Percentiles rank a stretch among this genome's conserved stretches.
Conservation (phyloP, 2,329 filamentous ascomycete genomes). For the Escovopsis sp. region DNA sequence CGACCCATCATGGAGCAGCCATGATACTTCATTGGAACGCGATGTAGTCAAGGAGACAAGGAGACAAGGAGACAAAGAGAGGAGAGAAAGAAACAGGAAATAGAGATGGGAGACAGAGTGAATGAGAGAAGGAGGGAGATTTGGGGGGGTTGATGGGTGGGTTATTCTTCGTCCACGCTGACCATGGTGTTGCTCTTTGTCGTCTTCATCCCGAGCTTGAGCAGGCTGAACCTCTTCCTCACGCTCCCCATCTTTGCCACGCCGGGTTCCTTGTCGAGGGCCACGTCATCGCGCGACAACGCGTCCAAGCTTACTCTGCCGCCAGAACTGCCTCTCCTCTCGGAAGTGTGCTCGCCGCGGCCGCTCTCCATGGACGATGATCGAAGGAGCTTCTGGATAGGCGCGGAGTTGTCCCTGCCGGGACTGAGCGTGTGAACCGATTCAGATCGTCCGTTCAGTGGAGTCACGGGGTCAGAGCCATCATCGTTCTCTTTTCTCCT, state of each 20-base stretch:
- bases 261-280: constrained; percentile 13
- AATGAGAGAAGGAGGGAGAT: too few species aligned
- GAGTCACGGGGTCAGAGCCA: constrained; percentile 14
- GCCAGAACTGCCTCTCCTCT: constrained; percentile 10
- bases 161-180: constrained; percentile 42
- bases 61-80: neutral
- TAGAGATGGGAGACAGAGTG: too few species aligned
- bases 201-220: constrained; percentile 59
- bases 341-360: constrained; percentile 8
- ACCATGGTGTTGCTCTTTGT: constrained; percentile 39
- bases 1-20: neutral
- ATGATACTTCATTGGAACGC: neutral
- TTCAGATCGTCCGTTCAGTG: constrained; percentile 16
- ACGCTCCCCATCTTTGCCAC: constrained; percentile 45
- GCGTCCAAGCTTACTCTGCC: constrained; percentile 17
- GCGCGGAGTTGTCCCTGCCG: constrained; percentile 14
- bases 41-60: neutral
- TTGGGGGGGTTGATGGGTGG: neutral
- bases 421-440: constrained; percentile 15
- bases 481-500: constrained; percentile 29
- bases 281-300: constrained; percentile 11
- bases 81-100: neutral
- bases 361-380: constrained; percentile 19
- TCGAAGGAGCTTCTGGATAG: constrained; percentile 31
- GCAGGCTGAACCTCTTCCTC: constrained; percentile 62